Evolutionary conservation across 2,329 filamentous ascomycete species (phyloP), one percentile per base, ranked within the genome.

Genomic region (Aspergillus alliaceus): DNA sequence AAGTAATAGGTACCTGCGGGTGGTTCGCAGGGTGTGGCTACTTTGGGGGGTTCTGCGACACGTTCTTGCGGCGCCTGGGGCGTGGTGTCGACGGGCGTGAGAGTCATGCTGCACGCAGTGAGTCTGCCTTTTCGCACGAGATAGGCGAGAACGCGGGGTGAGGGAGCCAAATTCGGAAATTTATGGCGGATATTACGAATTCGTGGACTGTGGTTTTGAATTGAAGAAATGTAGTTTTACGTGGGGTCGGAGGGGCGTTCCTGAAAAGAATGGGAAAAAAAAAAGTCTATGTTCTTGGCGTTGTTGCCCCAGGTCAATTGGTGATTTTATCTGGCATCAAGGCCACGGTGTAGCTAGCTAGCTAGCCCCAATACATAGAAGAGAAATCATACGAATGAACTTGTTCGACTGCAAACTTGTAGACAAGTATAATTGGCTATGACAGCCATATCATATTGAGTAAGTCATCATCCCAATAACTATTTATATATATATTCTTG

Each of bases 1-100:
- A 96, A 81, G 67, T 89, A 89, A 76, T 97, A 98, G 0, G 91
- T 92, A 56, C 80, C 78, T 47, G 84, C 84, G 81, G 83, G 86
- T 2, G 84, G 84, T 24, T 53, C 32, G 35, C 32, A 24, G 5
- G 57, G 53, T 27, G 39, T 48, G n/a, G 60, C 61, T 29, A 64
- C 61, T 37, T 57, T 56, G 20, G 61, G 59, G 2, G 64, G 60
- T 53, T 61, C 56, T 31, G 58, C 42, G 22, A 51, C 58, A 4
- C 64, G 61, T 24, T 71, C 67, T 15, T 68, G 56, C 44, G 66
- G 59, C n/a, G 64, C 61, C 57, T 69, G 60, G 35, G 62, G 50
- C 8, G 59, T 65, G 49, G 51, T 65, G 52, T 74, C 70, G 60
- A 71, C 60, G 31, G 67, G 68, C 42, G 65, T 67, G 56, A 77